Evolutionary conservation across 1,284 basidiomycete genomes (phyloP), one percentile per base, ranked within the genome.

Genomic region (Ganoderma lucidum): DNA sequence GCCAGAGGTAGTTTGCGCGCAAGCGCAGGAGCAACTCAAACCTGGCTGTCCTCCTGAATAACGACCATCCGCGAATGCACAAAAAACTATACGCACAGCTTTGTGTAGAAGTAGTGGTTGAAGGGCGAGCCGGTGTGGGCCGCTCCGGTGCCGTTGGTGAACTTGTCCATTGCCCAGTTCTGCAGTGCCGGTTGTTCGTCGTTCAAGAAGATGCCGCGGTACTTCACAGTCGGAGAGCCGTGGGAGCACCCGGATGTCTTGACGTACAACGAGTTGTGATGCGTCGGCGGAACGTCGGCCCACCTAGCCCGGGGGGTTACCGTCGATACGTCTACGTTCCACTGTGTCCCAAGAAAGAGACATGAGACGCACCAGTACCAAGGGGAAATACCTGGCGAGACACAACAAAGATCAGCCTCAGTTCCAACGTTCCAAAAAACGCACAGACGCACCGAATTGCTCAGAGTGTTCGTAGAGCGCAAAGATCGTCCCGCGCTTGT

Each of bases 1-100:
- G 89, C 90, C 91, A 93, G 23, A 92, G 78, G 75, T 90, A 90
- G 79, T 93, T 93, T 10, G 84, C 90, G 74, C 90, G 92, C 70
- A 93, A 77, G 10, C 92, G 84, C 56, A 93, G 81, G 48, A 93
- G 81, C 56, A 93, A 79, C 77, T 93, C 92, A 68, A 89, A 91
- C 51, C 88, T 89, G 64, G 3, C 28, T n/a, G 55, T 48, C 12
- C 68, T 39, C 10, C 68, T 71, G 4, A 66, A 12, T 28, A 39
- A 28, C 48, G 17, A 58, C 28, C n/a, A 23, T 41, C 30, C 12
- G 28, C 1, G 28, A 12, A 1, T 0, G 19, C 23, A 48, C 48
- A 14, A 32, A 10, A 2, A 3, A 37, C 44, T 65, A 45, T 10
- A 80, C 84, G 62, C 68, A 88, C 87, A 90, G 66, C 62, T 87